Evolutionary conservation across 2,329 filamentous ascomycete genomes (phyloP).

Genomic region (Stemphylium beticola): DNA sequence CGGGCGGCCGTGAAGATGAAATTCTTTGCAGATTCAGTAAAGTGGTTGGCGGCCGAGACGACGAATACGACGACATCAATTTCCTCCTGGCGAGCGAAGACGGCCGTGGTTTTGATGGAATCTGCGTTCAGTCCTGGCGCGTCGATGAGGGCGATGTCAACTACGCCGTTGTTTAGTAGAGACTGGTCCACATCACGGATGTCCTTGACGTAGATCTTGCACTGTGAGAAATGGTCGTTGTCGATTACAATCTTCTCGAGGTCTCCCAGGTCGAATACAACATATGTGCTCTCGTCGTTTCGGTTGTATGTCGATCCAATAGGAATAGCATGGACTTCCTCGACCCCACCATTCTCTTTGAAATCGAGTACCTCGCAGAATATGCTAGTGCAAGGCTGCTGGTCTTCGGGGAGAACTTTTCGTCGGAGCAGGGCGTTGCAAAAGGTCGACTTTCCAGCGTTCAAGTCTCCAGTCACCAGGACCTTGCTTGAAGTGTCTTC

Average conservation of each 20-base stretch:
- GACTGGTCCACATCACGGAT: constrained; percentile 89
- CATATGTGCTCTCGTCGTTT: constrained; percentile 92
- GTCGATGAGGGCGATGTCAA: constrained; percentile 97
- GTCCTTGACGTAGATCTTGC: constrained; percentile 96
- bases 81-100: constrained; percentile 96
- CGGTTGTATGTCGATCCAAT: constrained; percentile 80
- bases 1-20: constrained; percentile 95
- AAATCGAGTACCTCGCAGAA: constrained; percentile 97
- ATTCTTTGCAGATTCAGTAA: constrained; percentile 95
- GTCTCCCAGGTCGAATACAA: constrained; percentile 78
- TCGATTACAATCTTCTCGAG: constrained; percentile 90
- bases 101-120: constrained; percentile 94
- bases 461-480: constrained; percentile 91
- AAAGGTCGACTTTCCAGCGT: constrained; percentile 97
- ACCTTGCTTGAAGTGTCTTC: constrained; percentile 98
- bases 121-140: constrained; percentile 95
- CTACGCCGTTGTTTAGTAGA: constrained; percentile 93
- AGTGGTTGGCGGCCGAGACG: constrained; percentile 96
- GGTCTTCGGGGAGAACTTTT: constrained; percentile 93
- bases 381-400: constrained; percentile 97
- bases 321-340: constrained; percentile 95
- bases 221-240: constrained; percentile 86
- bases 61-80: constrained; percentile 99
- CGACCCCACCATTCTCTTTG: constrained; percentile 85
- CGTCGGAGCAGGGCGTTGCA: constrained; percentile 94